Percentiles rank a stretch among this genome's conserved stretches.
Conservation (phyloP, 352 stramenopile species). For the Phytophthora aleatoria region DNA sequence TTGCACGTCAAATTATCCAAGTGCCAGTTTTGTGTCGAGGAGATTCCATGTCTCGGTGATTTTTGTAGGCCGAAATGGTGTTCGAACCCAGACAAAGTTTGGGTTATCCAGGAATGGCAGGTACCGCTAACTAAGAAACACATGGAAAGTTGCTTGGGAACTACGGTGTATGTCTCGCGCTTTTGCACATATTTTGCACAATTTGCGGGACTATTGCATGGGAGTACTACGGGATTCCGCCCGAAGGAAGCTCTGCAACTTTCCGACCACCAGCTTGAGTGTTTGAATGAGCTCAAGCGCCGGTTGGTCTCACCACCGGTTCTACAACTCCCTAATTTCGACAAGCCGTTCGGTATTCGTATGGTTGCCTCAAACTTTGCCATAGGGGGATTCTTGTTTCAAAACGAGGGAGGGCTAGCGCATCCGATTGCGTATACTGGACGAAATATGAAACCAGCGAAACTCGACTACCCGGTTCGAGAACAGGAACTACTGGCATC, state of each 20-base stretch:
- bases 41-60: slow-evolving; percentile 13
- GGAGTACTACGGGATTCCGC: not conserved
- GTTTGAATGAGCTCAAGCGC: not conserved
- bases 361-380: slow-evolving; percentile 1
- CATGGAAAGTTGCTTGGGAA: slow-evolving; percentile 6
- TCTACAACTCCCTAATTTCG: not conserved
- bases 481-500: not conserved
- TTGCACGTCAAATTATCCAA: slow-evolving; percentile 12
- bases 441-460: not conserved
- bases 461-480: not conserved
- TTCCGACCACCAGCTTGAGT: not conserved
- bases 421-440: not conserved
- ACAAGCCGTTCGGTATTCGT: slow-evolving; percentile 3
- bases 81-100: slow-evolving; percentile 3
- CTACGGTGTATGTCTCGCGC: not conserved
- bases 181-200: slow-evolving; percentile 11
- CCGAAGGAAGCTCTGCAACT: not conserved
- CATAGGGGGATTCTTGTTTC: slow-evolving; percentile 1
- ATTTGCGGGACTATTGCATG: slow-evolving; percentile 7
- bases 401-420: not conserved
- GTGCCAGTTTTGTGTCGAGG: not conserved
- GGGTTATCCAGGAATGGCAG: slow-evolving; percentile 2
- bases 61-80: slow-evolving; percentile 3
- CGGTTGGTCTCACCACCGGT: not conserved
- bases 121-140: not conserved